Evolutionary conservation across 371 early-diverging fungal species (phyloP), one percentile per base, ranked within the genome.

Genomic region (Mortierella sp.): DNA sequence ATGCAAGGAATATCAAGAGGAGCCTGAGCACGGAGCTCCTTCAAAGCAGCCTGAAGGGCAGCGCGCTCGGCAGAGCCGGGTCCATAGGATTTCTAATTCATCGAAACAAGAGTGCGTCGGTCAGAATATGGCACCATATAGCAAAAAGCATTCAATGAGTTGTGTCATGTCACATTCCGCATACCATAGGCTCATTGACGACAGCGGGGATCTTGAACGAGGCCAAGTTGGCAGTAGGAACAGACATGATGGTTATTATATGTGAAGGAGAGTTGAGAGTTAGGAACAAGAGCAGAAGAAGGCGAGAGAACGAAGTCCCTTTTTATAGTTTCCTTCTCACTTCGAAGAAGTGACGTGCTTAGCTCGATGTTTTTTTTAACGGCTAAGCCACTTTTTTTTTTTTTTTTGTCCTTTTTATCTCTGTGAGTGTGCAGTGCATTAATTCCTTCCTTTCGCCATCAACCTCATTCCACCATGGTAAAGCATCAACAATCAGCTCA

Each of bases 111-210:
- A n/a, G n/a, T n/a, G n/a, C n/a, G n/a, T n/a, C n/a, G n/a, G n/a
- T n/a, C n/a, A n/a, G n/a, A n/a, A n/a, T n/a, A n/a, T n/a, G n/a
- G n/a, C n/a, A n/a, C n/a, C n/a, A n/a, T n/a, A n/a, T n/a, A n/a
- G n/a, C n/a, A n/a, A n/a, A n/a, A n/a, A n/a, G n/a, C n/a, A n/a
- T n/a, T n/a, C n/a, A n/a, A n/a, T n/a, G n/a, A n/a, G n/a, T n/a
- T n/a, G n/a, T n/a, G n/a, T n/a, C n/a, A n/a, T n/a, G n/a, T n/a
- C n/a, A n/a, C n/a, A n/a, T n/a, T n/a, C n/a, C n/a, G n/a, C 75
- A 80, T 82, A 90, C 91, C 90, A 94, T 93, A 56, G 95, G 94
- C 88, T 97, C 96, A 82, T 97, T 97, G 50, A 82, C 79, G 61
- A 95, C 89, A 62, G 83, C 82, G 39, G 96, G 97, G 62, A 97